Evolutionary conservation across 345 rosid genomes (phyloP), one percentile per base, ranked within the genome.

Genomic region (Ailanthus altissimus): DNA sequence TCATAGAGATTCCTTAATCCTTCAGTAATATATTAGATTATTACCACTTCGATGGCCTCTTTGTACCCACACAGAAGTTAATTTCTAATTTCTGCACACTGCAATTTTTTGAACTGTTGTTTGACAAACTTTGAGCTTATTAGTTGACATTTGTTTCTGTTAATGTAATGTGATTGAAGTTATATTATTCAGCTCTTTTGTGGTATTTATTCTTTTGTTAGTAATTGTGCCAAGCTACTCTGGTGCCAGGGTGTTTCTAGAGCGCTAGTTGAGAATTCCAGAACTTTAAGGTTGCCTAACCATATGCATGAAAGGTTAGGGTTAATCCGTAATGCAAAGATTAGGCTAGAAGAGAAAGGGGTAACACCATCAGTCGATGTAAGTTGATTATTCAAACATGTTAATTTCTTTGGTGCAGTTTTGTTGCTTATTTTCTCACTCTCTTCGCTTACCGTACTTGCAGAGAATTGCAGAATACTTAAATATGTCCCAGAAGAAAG

Each of bases 401-500:
- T 70, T 45, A 9, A 23, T 60, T 45, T 63, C 9, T 42, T 20
- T 18, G 16, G 46, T 47, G 4, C 20, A 40, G 6, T 36, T 40
- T 36, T 36, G 25, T 64, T 60, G 46, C 28, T 74, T 8, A 61
- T 72, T 38, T 76, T 18, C 60, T 74, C 1, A 6, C 65, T 42
- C 2, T 43, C 83, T 40, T 38, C 46, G 67, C 73, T 51, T 45
- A 36, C 25, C 28, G 25, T 49, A 26, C 78, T 86, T 82, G 51
- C 97, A 95, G 99, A 91, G 90, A 77, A 92, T 95, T 70, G 99
- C 98, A 54, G 91, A 92, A 79, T 84, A 84, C 61, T 84, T 95
- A 77, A 95, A 93, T 79, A 93, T 95, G 91, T 92, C 99, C 2
- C 89, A 89, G 82, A 92, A 88, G 84, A 95, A 95, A 95, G 97